Base-by-base conservation (phyloP, 2,329 filamentous ascomycete genomes). In the Didymella pomorum region DNA sequence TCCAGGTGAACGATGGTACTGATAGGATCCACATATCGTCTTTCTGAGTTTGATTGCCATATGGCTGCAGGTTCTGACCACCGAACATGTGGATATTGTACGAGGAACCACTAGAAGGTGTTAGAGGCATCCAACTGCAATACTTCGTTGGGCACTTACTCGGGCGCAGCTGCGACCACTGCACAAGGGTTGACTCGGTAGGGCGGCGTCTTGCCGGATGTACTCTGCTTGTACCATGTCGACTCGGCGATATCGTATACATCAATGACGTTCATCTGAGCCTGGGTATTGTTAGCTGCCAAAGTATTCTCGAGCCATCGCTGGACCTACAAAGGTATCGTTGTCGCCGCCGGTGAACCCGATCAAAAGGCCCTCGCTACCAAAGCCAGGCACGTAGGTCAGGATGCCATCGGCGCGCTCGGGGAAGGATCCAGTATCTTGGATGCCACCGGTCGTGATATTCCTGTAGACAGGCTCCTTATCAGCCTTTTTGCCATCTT, bases 41-140 rank as follows among this genome's bases (percentile, higher is more conserved):
- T 69, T 89, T 93, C 63, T 87, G 83, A 0, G 73, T 82, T 66
- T 87, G 85, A 9, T 72, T 56, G 16, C 78, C 87, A 58, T 82
- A 84, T 0, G 90, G 89, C 25, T 86, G 81, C 1, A 93, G 80
- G 63, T 90, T 90, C 71, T 93, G 90, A 0, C 90, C 90, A 12
- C 89, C 90, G 69, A 89, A 93, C 78, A 93, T 84, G 76, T 93
- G 92, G 43, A 93, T 83, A 69, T 93, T 90, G 71, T 91, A 91
- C 26, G 87, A 90, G 18, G 87, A 89, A 9, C 89, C 89, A 69
- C 81, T 81, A 10, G 60, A 21, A 8, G 14, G 39, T 21, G 58
- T 67, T 44, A 70, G 58, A 51, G 26, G 42, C 9, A 1, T 23
- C 11, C 11, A 1, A 11, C 7, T 41, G 20, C 37, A 21, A 11